Base-by-base conservation (phyloP, 805 yeast species). In the Starmera dryadoides region DNA sequence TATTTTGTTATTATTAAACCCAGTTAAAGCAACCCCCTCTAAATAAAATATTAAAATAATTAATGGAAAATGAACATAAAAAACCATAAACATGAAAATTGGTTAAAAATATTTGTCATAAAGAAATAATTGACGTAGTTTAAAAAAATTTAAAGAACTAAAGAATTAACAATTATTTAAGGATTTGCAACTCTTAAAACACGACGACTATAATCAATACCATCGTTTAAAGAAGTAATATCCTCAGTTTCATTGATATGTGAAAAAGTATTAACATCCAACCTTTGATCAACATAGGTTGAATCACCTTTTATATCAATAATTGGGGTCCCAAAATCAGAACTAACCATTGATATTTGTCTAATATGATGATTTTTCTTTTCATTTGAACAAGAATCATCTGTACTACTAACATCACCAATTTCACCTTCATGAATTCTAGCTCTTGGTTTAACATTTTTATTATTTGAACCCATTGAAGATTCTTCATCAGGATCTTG, bases 171-270 rank as follows among this genome's bases (percentile, higher is more conserved):
- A 21, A 21, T 21, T 21, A 21, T 6, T 49, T 50, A 47, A 2
- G 84, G 84, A 46, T 72, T 71, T 15, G 64, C 58, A 10, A 73
- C 69, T 40, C 64, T 53, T 32, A 71, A 53, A n/a, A 72, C 73
- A 45, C 65, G 65, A 42, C 78, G 58, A 14, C 70, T 62, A 47
- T 73, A 73, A 46, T 73, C 78, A 18, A 63, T 55, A 41, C 71
- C 69, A 50, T 73, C 79, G n/a, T 63, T 66, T 32, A 73, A 48
- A 17, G 73, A 65, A 14, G 12, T 23, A 53, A 39, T 37, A 40
- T 37, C 28, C 53, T 52, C 44, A 23, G 46, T 49, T 50, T 55
- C 51, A 56, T 48, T 23, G 48, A 50, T 25, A 17, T 36, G 33
- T 40, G 42, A 4, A 62, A 68, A 44, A 56, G 67, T 38, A 3